phyloP scores from a whole-genome alignment of 768 basidiomycete genomes.

The Leccinum broughii region DNA sequence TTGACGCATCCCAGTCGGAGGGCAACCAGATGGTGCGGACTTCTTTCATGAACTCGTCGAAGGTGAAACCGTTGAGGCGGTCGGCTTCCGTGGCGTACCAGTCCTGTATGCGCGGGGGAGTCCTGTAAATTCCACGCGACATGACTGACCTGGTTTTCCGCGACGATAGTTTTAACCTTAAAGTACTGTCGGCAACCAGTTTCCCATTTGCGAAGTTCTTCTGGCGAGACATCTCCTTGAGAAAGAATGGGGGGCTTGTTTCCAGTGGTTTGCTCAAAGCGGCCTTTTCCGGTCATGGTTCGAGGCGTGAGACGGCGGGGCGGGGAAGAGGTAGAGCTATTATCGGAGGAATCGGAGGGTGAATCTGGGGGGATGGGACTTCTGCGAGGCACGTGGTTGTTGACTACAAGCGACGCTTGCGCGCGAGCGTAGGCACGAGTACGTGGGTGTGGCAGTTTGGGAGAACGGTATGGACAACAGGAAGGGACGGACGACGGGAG shows the following conservation, averaged over 20 bases:
- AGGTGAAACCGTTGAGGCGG: not conserved
- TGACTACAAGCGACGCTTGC: too few species aligned
- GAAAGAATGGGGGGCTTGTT: not conserved
- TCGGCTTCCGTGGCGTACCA: slow-evolving; percentile 6
- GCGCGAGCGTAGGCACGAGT: too few species aligned
- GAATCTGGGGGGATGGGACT: too few species aligned
- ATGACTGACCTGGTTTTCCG: not conserved
- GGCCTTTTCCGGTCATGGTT: not conserved
- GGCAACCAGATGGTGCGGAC: slow-evolving; percentile 6
- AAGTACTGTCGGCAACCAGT: slow-evolving; percentile 1
- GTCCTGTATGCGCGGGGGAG: not conserved
- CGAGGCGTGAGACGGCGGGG: too few species aligned
- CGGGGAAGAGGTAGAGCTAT: too few species aligned
- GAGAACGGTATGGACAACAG: too few species aligned
- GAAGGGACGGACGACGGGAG: too few species aligned
- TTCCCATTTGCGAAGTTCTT: not conserved
- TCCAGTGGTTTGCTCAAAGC: not conserved
- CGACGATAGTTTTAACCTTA: not conserved
- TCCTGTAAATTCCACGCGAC: slow-evolving; percentile 2
- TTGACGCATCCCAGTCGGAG: slow-evolving; percentile 1
- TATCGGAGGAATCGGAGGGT: too few species aligned
- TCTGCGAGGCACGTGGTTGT: too few species aligned
- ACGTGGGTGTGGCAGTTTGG: too few species aligned
- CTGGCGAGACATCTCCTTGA: not conserved
- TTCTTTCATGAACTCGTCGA: slow-evolving; percentile 3